Evolutionary conservation across 306 rosid species (phyloP).

Genomic region (Ammopiptanthus mongolicus): DNA sequence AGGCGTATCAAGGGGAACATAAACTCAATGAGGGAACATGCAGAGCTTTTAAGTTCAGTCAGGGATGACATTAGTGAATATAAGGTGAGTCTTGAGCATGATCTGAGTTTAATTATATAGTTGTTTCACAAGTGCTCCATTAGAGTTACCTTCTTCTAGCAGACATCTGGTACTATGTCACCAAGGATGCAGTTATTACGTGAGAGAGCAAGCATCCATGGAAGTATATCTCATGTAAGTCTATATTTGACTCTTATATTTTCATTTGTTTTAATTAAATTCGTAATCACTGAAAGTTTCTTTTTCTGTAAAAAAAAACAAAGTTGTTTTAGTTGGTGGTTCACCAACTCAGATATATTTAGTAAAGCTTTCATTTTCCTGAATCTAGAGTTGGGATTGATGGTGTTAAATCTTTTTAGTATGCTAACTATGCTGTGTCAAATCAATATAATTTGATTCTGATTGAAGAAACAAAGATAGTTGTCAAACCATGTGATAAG

Average conservation of each 20-base stretch:
- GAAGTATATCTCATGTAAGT: slow-evolving; percentile 94
- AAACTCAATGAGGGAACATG: slow-evolving; percentile 87
- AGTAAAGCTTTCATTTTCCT: neutral
- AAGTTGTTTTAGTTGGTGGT: neutral
- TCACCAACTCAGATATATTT: neutral
- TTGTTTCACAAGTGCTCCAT: slow-evolving; percentile 5
- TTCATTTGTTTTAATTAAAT: slow-evolving; percentile 2
- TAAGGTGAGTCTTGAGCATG: slow-evolving; percentile 50
- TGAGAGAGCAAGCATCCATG: slow-evolving; percentile 92
- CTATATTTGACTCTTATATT: slow-evolving; percentile 1
- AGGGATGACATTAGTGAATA: slow-evolving; percentile 94
- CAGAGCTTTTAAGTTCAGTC: slow-evolving; percentile 94
- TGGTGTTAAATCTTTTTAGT: neutral
- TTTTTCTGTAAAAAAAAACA: neutral
- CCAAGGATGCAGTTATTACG: slow-evolving; percentile 89
- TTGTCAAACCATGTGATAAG: neutral
- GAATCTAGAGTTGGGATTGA: neutral
- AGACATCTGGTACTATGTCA: slow-evolving; percentile 95
- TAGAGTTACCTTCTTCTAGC: slow-evolving; percentile 35
- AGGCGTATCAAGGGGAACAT: slow-evolving; percentile 91
- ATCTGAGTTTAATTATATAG: slow-evolving; percentile 12
- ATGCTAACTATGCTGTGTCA: neutral
- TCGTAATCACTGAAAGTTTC: neutral
- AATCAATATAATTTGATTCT: neutral
- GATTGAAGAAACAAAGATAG: neutral